Conservation (phyloP, 345 rosid species). For the Leavenworthia alabamica region DNA sequence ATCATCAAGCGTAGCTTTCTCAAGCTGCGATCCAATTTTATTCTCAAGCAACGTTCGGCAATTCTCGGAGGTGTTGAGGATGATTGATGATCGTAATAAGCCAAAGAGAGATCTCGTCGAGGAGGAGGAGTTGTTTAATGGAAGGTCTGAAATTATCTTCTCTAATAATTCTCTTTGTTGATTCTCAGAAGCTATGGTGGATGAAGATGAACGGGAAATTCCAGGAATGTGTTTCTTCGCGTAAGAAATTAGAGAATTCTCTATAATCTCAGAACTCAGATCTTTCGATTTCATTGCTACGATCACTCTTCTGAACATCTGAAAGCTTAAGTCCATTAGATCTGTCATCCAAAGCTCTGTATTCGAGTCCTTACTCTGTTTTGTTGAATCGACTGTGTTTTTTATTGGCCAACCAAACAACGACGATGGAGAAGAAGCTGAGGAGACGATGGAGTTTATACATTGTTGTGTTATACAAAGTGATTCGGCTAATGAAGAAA, state of each 20-base stretch:
- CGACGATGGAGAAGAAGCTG: conserved; percentile 47
- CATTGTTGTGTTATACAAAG: conserved; percentile 50
- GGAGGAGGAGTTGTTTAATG: conserved; percentile 41
- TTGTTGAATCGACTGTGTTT: background rate
- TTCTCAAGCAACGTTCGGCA: conserved; percentile 51
- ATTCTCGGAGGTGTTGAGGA: conserved; percentile 56
- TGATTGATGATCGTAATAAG: conserved; percentile 58
- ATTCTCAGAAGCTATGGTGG: conserved; percentile 41
- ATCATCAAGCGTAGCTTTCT: conserved; percentile 78
- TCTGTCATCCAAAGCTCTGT: conserved; percentile 54
- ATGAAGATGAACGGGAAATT: conserved; percentile 42
- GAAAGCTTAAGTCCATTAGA: conserved; percentile 42
- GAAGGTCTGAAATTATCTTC: conserved; percentile 49
- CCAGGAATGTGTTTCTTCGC: conserved; percentile 67
- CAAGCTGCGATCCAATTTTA: conserved; percentile 62
- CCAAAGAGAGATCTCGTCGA: conserved; percentile 51
- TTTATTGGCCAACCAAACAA: conserved; percentile 70
- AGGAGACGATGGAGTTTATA: conserved; percentile 51
- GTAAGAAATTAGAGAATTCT: conserved; percentile 58
- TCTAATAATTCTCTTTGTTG: conserved; percentile 68
- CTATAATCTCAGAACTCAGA: conserved; percentile 47
- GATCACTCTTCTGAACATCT: conserved; percentile 48
- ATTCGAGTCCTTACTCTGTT: conserved; percentile 6
- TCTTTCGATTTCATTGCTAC: conserved; percentile 43
- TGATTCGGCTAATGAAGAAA: conserved; percentile 40